Conservation (phyloP, 768 basidiomycete genomes). For the Mycena galericulata region DNA sequence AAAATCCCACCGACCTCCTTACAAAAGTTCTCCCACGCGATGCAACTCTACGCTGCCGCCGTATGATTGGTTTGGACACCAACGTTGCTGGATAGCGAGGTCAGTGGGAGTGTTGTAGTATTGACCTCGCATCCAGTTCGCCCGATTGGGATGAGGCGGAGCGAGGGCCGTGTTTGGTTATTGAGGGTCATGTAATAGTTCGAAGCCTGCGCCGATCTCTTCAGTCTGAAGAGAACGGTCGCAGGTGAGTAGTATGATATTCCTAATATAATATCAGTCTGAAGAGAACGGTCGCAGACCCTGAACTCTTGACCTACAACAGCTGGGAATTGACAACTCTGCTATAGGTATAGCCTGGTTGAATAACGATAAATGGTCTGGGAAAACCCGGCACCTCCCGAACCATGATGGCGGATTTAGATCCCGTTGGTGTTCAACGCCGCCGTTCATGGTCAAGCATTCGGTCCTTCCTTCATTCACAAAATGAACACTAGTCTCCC, state of each 20-base stretch:
- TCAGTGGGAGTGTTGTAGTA: not conserved
- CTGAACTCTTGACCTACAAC: slow-evolving; percentile 8
- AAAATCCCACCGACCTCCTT: not conserved
- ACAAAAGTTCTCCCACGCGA: not conserved
- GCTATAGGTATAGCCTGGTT: too few relatives aligned
- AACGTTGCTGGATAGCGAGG: not conserved
- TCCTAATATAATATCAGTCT: not conserved
- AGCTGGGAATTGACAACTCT: too few relatives aligned
- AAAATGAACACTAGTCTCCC: too few relatives aligned
- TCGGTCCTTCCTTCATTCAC: too few relatives aligned
- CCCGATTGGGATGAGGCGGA: not conserved
- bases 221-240: not conserved
- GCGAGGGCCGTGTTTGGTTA: not conserved
- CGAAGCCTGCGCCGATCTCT: not conserved
- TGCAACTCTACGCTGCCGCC: not conserved
- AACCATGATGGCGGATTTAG: too few relatives aligned
- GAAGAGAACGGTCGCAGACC: not conserved
- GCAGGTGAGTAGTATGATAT: not conserved
- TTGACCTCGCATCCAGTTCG: not conserved
- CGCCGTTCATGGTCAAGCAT: too few relatives aligned
- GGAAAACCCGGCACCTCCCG: too few relatives aligned
- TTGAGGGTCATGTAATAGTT: not conserved
- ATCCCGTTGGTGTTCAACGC: too few relatives aligned
- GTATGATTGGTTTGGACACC: not conserved
- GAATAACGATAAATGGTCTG: too few relatives aligned